These are phyloP conservation scores for Erodium trifolium DNA, from an alignment of 441 rosid genomes.

Conservation along the genomic window DNA sequence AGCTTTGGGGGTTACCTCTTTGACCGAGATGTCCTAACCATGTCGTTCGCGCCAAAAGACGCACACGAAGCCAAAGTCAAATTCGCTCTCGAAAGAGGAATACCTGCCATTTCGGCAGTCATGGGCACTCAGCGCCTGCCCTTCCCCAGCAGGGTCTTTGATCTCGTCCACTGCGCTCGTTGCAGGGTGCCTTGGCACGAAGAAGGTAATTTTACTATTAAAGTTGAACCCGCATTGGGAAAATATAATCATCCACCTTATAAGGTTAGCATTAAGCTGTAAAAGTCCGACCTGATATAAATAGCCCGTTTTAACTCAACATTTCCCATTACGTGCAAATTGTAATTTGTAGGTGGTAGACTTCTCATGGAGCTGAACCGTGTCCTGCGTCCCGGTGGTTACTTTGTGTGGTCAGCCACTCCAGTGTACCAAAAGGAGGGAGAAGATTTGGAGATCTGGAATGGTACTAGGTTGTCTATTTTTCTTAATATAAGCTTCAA, in stretches of 20 bases:
- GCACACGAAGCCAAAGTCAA: constrained; percentile 95
- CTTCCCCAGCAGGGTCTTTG: constrained; percentile 83
- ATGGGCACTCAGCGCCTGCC: constrained; percentile 86
- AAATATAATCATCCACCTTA: too few relatives aligned
- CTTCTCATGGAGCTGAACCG: constrained; percentile 81
- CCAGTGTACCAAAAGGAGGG: constrained; percentile 70
- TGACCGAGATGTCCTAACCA: constrained; percentile 72
- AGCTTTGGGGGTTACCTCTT: constrained; percentile 89
- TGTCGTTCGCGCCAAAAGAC: constrained; percentile 98
- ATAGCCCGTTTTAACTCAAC: too few relatives aligned
- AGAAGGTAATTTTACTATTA: constrained; percentile 33
- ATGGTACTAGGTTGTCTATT: constrained; percentile 31
- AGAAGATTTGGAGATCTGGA: constrained; percentile 78
- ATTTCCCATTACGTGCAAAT: too few relatives aligned
- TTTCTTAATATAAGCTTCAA: not conserved
- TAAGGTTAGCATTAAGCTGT: too few relatives aligned
- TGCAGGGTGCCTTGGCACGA: constrained; percentile 93
- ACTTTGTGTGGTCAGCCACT: constrained; percentile 91
- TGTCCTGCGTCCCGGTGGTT: constrained; percentile 77
- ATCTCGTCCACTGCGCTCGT: constrained; percentile 78
- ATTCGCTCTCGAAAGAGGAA: constrained; percentile 19
- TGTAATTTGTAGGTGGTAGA: constrained; percentile 21
- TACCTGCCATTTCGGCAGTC: constrained; percentile 88
- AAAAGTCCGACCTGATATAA: too few relatives aligned
- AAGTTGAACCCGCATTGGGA: too few relatives aligned